phyloP scores from a whole-genome alignment of 345 rosid genomes.

The Populus tremula region DNA sequence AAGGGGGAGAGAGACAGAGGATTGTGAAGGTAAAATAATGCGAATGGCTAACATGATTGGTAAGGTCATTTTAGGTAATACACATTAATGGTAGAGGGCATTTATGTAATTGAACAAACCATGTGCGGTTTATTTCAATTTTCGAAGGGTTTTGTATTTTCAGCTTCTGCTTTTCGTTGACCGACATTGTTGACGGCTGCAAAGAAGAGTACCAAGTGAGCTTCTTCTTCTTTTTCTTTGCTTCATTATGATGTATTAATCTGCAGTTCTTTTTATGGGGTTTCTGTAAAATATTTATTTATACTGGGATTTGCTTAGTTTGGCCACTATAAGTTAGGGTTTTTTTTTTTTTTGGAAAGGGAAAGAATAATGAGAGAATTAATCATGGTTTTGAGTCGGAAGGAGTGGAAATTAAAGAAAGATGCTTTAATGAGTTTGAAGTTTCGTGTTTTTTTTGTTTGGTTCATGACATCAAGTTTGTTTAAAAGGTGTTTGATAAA shows the following conservation, averaged over 20 bases:
- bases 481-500: constrained; percentile 4
- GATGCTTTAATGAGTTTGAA: no score
- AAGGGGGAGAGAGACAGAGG: neutral
- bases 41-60: neutral
- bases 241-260: neutral
- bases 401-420: no score
- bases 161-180: no score
- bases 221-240: neutral
- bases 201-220: constrained; percentile 7
- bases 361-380: no score
- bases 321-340: neutral
- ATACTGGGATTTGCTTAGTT: no score
- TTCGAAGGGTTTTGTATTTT: neutral
- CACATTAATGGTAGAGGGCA: neutral
- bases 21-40: no score
- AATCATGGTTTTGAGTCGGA: no score
- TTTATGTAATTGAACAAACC: neutral
- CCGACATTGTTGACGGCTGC: neutral
- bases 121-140: neutral
- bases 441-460: no score
- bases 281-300: no score
- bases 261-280: neutral
- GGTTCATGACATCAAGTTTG: neutral
- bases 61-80: neutral
- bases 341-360: neutral